Base-by-base conservation (phyloP, 805 yeast genomes). In the Wickerhamiella domercqiae region DNA sequence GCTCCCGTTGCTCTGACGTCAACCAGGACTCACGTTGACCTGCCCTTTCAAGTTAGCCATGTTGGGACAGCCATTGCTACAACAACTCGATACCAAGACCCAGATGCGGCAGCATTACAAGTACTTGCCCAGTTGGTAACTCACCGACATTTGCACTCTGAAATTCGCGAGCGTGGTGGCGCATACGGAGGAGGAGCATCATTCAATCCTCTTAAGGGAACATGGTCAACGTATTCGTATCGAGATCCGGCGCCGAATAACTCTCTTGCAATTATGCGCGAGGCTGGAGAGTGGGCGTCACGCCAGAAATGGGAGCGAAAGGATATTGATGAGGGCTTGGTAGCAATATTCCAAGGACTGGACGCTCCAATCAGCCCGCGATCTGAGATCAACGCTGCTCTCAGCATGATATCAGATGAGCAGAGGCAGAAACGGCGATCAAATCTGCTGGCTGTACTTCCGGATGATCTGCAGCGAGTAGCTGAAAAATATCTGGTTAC, bases 121-220 rank as follows among this genome's bases (percentile, higher is more conserved):
- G 72, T 90, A 0, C 63, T 90, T 34, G 68, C 95, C 1, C 86
- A 78, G 47, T 55, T 90, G 40, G 56, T 84, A 47, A 77, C 94
- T 0, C 86, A 78, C 59, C 81, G 79, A 51, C 72, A 80, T 47
- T 62, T 90, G 35, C 98, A 90, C 56, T 71, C 82, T 9, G 94
- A 84, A 45, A 74, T 90, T 28, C 71, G 98, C 47, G 98, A 90
- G 53, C 74, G 87, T 51, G 94, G 94, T 40, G 98, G 98, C 41
- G 98, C 98, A 0, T 90, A 90, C 53, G 98, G 98, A 5, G 97
- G 94, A 4, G 98, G 98, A 3, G 79, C 93, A 3, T 61, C 70
- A 5, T 90, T 76, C 55, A 80, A 77, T 53, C 83, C 87, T 0
- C 54, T 81, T 17, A 82, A 79, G 36, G 97, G 96, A 0, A 49